Evolutionary conservation across 2,329 filamentous ascomycete genomes (phyloP).

Genomic region (Venturia nashicola): DNA sequence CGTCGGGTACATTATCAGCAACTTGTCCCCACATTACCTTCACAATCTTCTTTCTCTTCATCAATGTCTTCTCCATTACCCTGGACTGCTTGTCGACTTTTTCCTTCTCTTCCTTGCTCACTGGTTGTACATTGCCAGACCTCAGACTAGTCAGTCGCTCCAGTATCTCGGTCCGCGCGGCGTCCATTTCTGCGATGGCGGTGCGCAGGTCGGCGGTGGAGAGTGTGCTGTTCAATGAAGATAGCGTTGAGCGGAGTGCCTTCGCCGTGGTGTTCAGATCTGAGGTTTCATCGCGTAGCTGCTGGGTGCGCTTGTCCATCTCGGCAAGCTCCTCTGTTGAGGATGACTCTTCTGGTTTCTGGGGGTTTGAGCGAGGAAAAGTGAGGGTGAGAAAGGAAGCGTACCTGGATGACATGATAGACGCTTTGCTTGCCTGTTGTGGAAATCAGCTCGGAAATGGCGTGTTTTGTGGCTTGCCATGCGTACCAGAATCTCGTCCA

Average conservation of each 20-base stretch:
- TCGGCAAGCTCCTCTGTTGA: slow-evolving; percentile 36
- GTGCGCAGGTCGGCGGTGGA: slow-evolving; percentile 38
- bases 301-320: slow-evolving; percentile 36
- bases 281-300: slow-evolving; percentile 33
- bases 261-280: slow-evolving; percentile 35
- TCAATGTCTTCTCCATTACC: slow-evolving; percentile 27
- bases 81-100: slow-evolving; percentile 34
- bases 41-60: slow-evolving; percentile 35
- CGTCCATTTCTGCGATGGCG: slow-evolving; percentile 30
- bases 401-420: slow-evolving; percentile 42
- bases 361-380: background rate
- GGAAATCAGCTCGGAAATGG: background rate
- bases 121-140: slow-evolving; percentile 29
- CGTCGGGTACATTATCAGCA: slow-evolving; percentile 29
- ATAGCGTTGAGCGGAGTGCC: slow-evolving; percentile 34
- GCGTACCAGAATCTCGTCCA: slow-evolving; percentile 39
- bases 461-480: background rate
- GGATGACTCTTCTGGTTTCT: slow-evolving; percentile 33
- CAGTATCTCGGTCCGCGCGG: slow-evolving; percentile 30
- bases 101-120: slow-evolving; percentile 36
- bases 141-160: slow-evolving; percentile 29
- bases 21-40: slow-evolving; percentile 39
- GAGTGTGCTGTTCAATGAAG: slow-evolving; percentile 34
- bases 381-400: background rate
- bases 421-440: slow-evolving; percentile 46